Evolutionary conservation across 345 rosid genomes (phyloP).

Genomic region (Luvunga scandens): DNA sequence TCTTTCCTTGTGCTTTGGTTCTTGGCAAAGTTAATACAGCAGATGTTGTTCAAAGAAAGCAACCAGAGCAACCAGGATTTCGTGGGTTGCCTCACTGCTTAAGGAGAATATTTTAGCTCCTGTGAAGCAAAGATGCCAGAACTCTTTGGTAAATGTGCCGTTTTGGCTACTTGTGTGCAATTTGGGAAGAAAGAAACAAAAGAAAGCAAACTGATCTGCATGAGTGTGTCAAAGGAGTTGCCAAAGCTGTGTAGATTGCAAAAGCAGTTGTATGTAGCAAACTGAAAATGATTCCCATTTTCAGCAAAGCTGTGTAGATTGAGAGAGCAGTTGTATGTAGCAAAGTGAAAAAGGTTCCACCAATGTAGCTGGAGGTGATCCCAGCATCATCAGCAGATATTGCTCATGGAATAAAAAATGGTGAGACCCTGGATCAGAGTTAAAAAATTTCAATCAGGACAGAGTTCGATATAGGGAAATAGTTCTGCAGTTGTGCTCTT

Average conservation of each 20-base stretch:
- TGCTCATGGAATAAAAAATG: too few relatives aligned
- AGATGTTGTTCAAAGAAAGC: too few relatives aligned
- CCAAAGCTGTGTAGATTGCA: background rate
- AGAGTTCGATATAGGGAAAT: too few relatives aligned
- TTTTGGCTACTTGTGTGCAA: background rate
- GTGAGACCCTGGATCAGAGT: too few relatives aligned
- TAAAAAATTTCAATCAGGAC: too few relatives aligned
- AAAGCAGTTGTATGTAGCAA: background rate
- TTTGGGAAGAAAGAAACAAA: background rate
- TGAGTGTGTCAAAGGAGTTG: background rate
- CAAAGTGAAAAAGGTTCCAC: background rate
- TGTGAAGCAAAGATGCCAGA: too few relatives aligned
- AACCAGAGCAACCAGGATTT: too few relatives aligned
- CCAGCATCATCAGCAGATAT: too few relatives aligned
- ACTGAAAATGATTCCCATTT: background rate
- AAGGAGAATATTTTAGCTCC: too few relatives aligned
- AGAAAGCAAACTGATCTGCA: background rate
- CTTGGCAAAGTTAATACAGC: background rate
- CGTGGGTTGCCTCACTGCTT: too few relatives aligned
- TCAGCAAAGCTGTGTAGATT: background rate
- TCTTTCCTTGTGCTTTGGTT: background rate
- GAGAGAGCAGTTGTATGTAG: background rate
- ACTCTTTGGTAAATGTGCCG: background rate
- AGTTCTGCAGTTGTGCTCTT: too few relatives aligned
- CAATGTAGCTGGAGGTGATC: too few relatives aligned